Base-by-base conservation (phyloP, 164 flowering plant genomes). In the Saururus chinensis region DNA sequence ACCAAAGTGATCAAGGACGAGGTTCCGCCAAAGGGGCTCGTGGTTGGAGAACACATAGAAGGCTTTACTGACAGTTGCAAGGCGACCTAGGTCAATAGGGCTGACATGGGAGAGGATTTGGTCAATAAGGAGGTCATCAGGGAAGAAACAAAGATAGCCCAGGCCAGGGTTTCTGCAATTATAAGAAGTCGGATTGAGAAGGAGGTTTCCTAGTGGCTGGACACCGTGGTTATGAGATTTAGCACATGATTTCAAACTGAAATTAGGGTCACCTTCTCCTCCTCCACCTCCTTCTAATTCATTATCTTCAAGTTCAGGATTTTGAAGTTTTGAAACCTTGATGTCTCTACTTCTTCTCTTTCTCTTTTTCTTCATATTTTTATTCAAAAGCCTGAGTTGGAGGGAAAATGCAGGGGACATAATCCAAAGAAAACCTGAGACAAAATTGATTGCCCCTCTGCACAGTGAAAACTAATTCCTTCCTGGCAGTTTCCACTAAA, bases 11-110 rank as follows among this genome's bases (percentile, higher is more conserved):
- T 91, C 88, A 75, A 95, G 73, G 7, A 88, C 96, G 17, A 95
- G 81, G 63, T 80, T 87, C 78, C 92, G 84, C 99, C 99, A 91
- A 30, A 95, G 83, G 5, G 97, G 96, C 26, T 95, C 97, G 65
- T 95, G 96, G 61, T 70, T 80, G 61, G 77, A 70, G 72, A 91
- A 95, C 65, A 91, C 83, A 70, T 87, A 88, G 35, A 88, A 76
- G 13, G 96, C 75, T 74, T 82, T 93, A 74, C 96, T 90, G 0
- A 87, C 88, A 64, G 82, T 69, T 8, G 89, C 72, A 60, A 93
- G 74, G 69, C 73, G 56, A 54, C 91, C 89, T 69, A 93, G 79
- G 49, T 83, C 68, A 64, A 75, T 40, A 56, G 76, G 86, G 40
- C 63, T 80, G 42, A 93, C 56, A 76, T 82, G 68, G 60, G 88